Base-by-base conservation (phyloP, 805 yeast species). In the Myxozyma udenii region DNA sequence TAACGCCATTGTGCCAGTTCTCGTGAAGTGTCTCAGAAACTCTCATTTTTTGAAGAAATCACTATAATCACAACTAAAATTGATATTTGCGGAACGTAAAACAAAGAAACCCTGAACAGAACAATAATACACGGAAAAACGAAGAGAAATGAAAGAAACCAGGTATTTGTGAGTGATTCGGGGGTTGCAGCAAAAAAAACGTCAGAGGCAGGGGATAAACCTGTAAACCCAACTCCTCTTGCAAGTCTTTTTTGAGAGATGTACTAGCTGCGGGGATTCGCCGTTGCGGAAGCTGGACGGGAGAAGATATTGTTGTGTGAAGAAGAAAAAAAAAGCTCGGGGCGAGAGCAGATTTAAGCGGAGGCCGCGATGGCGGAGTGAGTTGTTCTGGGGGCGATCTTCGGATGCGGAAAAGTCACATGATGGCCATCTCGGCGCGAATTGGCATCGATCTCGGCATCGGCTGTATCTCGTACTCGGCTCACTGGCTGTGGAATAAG, bases 1-100 rank as follows among this genome's bases (percentile, higher is more conserved):
- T 76, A 67, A 43, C 49, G 41, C 50, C 58, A 32, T 46, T 41
- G 33, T 44, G 24, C 45, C 45, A 36, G 68, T 69, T 36, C 50
- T 58, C 19, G 64, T 52, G 36, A 43, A 57, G 46, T 42, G 41
- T 45, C 24, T 49, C 45, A 7, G 57, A 42, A 14, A 51, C 48
- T 21, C 48, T 49, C 55, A 51, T 55, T 2, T 12, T 41, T 2
- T 9, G 22, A 21, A 16, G 6, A 44, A 28, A 9, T 9, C 33
- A 28, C n/a, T n/a, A n/a, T n/a, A n/a, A n/a, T n/a, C n/a, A n/a
- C n/a, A 4, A 9, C 46, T 11, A 25, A 28, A 2, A 9, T 22
- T 9, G n/a, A n/a, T n/a, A n/a, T n/a, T n/a, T n/a, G n/a, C n/a
- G n/a, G n/a, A n/a, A n/a, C n/a, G n/a, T 22, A 22, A 26, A 42